These are phyloP conservation scores for Saturnispora diversa DNA, from an alignment of 805 yeast species.

Conservation along the genomic window DNA sequence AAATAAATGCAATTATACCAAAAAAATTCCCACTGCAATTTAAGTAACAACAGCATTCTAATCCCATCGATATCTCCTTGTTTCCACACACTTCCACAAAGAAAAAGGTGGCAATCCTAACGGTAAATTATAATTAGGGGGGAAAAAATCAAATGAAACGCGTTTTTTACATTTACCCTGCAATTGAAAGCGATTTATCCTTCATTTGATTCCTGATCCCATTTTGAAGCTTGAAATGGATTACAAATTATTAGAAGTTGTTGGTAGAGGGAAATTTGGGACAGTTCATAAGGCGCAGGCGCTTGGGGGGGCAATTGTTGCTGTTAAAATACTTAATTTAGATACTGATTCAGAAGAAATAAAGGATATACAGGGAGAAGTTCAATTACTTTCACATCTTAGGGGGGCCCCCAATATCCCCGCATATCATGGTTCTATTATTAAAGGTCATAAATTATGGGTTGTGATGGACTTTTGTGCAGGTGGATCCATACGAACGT, in stretches of 20 bases:
- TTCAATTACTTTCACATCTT: constrained; percentile 74
- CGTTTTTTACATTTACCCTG: too few relatives aligned
- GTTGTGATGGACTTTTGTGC: constrained; percentile 96
- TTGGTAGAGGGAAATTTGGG: constrained; percentile 96
- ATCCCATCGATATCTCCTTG: too few relatives aligned
- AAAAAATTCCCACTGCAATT: too few relatives aligned
- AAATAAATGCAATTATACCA: too few relatives aligned
- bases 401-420: constrained; percentile 87
- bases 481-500: constrained; percentile 87
- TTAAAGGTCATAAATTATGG: constrained; percentile 90
- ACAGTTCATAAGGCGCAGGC: constrained; percentile 85
- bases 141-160: too few relatives aligned
- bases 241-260: constrained; percentile 78
- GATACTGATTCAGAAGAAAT: constrained; percentile 95
- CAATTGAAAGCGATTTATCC: background rate
- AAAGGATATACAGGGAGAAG: constrained; percentile 87
- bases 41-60: too few relatives aligned
- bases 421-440: constrained; percentile 80
- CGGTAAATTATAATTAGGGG: too few relatives aligned
- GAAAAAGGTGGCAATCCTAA: too few relatives aligned
- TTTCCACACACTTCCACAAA: too few relatives aligned
- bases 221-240: constrained; percentile 19
- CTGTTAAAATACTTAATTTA: constrained; percentile 84
- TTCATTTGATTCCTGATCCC: too few relatives aligned
- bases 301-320: constrained; percentile 70